Percentiles rank a stretch among this genome's conserved stretches.
phyloP scores from a whole-genome alignment of 2,329 filamentous ascomycete species.

The Calonectria pseudoreteaudii region DNA sequence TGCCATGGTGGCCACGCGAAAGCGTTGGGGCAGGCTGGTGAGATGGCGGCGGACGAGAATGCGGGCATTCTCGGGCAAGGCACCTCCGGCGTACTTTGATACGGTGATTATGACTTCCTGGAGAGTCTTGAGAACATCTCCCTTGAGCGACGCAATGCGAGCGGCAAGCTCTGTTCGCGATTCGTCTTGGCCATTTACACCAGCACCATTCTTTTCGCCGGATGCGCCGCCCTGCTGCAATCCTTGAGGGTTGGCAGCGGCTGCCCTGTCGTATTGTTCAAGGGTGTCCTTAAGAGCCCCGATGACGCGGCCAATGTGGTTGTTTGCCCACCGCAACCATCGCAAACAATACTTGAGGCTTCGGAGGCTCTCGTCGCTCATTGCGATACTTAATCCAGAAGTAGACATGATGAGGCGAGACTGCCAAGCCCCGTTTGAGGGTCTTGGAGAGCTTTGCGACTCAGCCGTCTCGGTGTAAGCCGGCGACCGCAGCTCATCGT shows the following conservation, averaged over 20 bases:
- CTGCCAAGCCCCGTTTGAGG: constrained; percentile 70
- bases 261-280: constrained; percentile 80
- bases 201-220: constrained; percentile 8
- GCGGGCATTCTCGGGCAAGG: constrained; percentile 88
- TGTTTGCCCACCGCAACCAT: constrained; percentile 85
- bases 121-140: constrained; percentile 81
- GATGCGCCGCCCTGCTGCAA: constrained; percentile 23
- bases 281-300: constrained; percentile 79
- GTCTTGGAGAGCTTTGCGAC: constrained; percentile 45
- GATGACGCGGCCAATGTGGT: constrained; percentile 82
- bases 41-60: constrained; percentile 86
- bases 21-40: constrained; percentile 85
- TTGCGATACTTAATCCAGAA: constrained; percentile 88
- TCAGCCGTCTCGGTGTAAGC: constrained; percentile 74
- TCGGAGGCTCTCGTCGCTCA: constrained; percentile 88
- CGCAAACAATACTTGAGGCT: constrained; percentile 87
- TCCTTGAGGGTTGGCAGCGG: constrained; percentile 20
- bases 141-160: constrained; percentile 75
- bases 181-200: constrained; percentile 37
- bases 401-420: constrained; percentile 90
- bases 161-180: constrained; percentile 62
- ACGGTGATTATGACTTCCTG: constrained; percentile 87
- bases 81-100: constrained; percentile 90
- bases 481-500: constrained; percentile 82
- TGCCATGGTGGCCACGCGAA: constrained; percentile 75